phyloP scores from a whole-genome alignment of 2,329 filamentous ascomycete genomes.

The Colletotrichum eremochloae region DNA sequence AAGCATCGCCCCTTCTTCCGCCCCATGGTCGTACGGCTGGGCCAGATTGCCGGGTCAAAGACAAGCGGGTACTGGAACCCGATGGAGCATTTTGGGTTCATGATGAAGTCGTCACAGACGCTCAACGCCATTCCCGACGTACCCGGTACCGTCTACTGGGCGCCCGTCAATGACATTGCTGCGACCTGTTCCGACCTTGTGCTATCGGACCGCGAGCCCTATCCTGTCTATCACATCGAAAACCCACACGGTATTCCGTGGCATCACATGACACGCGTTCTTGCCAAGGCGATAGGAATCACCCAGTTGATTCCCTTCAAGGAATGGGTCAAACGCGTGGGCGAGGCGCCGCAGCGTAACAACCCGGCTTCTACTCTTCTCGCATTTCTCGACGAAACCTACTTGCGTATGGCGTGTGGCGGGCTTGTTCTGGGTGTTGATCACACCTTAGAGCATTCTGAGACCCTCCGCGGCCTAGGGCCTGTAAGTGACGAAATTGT shows the following conservation, averaged over 20 bases:
- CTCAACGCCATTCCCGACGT: neutral
- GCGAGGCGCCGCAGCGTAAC: neutral
- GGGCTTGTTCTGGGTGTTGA: neutral
- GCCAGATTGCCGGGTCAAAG: slow-evolving; percentile 66
- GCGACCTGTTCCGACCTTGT: neutral
- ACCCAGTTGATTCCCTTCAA: neutral
- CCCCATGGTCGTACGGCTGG: slow-evolving; percentile 59
- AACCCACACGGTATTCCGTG: neutral
- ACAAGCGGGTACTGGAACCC: slow-evolving; percentile 68
- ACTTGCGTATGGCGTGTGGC: neutral
- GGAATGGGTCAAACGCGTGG: neutral
- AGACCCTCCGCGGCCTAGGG: neutral
- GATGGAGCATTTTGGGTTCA: neutral
- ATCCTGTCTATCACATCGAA: neutral
- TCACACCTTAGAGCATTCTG: neutral
- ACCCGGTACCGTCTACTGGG: neutral
- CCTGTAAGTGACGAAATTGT: neutral
- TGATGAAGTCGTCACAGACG: neutral
- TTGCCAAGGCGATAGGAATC: neutral
- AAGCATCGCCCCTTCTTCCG: slow-evolving; percentile 58
- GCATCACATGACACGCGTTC: neutral
- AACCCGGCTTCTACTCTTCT: neutral
- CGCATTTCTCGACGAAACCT: neutral
- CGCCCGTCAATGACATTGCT: neutral
- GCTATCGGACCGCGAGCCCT: neutral